Evolutionary conservation across 495 filamentous ascomycete genomes (phyloP).

Genomic region (Hypoxylon crocopeplum): DNA sequence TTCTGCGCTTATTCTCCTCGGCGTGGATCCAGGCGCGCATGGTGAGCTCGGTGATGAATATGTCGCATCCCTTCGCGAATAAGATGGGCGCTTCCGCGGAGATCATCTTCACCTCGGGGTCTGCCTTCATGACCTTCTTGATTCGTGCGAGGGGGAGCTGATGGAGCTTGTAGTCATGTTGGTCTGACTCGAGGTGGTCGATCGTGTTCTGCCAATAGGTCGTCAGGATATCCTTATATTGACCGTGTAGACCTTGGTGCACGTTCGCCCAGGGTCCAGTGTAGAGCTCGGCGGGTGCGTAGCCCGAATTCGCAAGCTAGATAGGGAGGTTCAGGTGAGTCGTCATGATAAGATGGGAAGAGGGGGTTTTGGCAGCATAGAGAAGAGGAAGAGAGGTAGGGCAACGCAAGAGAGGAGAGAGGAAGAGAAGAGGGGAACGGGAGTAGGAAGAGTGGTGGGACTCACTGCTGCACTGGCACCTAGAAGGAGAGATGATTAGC

Average conservation of each 20-base stretch:
- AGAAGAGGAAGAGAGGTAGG: conserved; percentile 1
- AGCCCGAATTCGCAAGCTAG: conserved; percentile 76
- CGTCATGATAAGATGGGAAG: neutral
- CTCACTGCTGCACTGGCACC: conserved; percentile 84
- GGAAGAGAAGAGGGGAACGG: conserved; percentile 5
- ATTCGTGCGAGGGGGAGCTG: conserved; percentile 95
- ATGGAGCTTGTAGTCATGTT: conserved; percentile 97
- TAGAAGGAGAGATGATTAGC: conserved; percentile 53
- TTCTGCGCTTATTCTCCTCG: conserved; percentile 97
- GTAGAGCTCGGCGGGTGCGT: conserved; percentile 87
- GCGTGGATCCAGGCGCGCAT: conserved; percentile 99
- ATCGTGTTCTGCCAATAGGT: conserved; percentile 99
- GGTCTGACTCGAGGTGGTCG: conserved; percentile 89
- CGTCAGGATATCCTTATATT: conserved; percentile 94
- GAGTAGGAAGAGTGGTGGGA: conserved; percentile 35
- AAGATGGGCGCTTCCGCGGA: conserved; percentile 97
- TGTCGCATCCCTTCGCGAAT: conserved; percentile 98
- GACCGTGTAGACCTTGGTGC: conserved; percentile 92
- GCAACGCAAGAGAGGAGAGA: conserved; percentile 2
- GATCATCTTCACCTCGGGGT: conserved; percentile 99
- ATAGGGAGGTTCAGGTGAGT: conserved; percentile 9
- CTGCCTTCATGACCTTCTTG: conserved; percentile 99
- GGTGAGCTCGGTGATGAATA: conserved; percentile 98
- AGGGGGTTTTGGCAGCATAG: conserved; percentile 2
- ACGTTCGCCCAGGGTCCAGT: conserved; percentile 96